Evolutionary conservation across 768 basidiomycete species (phyloP), one percentile per base, ranked within the genome.

Genomic region (Boletus sensibilis): DNA sequence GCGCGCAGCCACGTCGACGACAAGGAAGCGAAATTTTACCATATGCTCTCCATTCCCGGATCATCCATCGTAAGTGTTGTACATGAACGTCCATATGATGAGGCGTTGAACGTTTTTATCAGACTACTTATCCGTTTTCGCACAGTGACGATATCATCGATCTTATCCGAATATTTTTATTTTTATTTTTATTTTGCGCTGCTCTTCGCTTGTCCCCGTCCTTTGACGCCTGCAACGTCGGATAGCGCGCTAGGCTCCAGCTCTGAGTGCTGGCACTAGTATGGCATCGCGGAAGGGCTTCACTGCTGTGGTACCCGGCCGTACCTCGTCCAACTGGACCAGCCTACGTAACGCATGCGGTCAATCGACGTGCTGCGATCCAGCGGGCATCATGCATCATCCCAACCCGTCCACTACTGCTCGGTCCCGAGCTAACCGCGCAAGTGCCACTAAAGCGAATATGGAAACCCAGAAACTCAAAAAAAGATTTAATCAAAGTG

Each of bases 341-440:
- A 27, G 20, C n/a, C 16, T 31, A 12, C 8, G 29, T 31, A 29
- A 20, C 35, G 9, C 20, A 43, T 25, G 20, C 27, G 8, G 25
- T 7, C 2, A 4, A 40, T 10, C 31, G 31, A 47, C 16, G 21
- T 20, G 47, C 41, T 29, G 31, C 14, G 23, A 21, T 14, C 40
- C 49, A 18, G 25, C 25, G 3, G 8, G 29, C 16, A 23, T 29
- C 21, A 45, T 25, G 6, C 13, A 41, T 23, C 44, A 20, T 31
- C n/a, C n/a, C 16, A 25, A n/a, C 20, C 45, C 18, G 29, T 20
- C 9, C 16, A n/a, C 20, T 6, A 4, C 12, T 34, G 25, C 18
- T 53, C 61, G 61, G 55, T 52, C 27, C 60, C 60, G 47, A 62
- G 21, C 12, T 20, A 4, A 38, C 45, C n/a, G 18, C 44, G 21